These are phyloP conservation scores for Hypoxylon perforatum DNA, from an alignment of 495 filamentous ascomycete species.

Conservation along the genomic window DNA sequence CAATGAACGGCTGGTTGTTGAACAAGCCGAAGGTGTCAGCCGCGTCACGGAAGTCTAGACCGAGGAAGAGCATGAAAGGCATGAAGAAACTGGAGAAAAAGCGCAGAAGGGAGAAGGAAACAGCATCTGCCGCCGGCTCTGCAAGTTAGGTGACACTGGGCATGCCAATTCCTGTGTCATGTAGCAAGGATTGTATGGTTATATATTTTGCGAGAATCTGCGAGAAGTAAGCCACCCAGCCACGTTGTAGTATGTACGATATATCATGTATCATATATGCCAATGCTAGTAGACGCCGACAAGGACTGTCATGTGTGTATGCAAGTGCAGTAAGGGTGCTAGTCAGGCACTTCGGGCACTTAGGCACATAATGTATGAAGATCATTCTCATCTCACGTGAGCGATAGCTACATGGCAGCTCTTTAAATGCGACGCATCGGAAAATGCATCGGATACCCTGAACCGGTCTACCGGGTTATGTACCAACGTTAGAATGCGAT, in stretches of 20 bases:
- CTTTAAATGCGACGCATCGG: conserved; percentile 8
- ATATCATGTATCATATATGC: not conserved
- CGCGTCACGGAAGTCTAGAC: conserved; percentile 46
- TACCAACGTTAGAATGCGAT: not conserved
- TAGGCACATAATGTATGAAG: not conserved
- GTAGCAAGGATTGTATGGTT: not conserved
- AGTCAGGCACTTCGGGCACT: too few species aligned
- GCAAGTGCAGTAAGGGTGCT: too few species aligned
- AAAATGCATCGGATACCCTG: conserved; percentile 24
- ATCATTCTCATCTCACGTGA: conserved; percentile 6
- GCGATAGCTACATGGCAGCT: too few species aligned
- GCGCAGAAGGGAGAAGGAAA: conserved; percentile 33
- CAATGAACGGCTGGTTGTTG: conserved; percentile 78
- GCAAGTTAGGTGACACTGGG: not conserved
- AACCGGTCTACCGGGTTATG: conserved; percentile 16
- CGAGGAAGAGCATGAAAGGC: conserved; percentile 70
- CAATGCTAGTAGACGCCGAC: too few species aligned
- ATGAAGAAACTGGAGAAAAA: conserved; percentile 63
- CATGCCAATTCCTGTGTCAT: not conserved
- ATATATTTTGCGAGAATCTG: not conserved
- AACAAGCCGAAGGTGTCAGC: conserved; percentile 49
- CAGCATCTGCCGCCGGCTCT: not conserved
- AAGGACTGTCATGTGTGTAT: not conserved
- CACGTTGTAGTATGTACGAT: not conserved
- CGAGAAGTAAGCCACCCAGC: not conserved